Evolutionary conservation across 495 filamentous ascomycete genomes (phyloP).

Genomic region (Annulohypoxylon moriforme): DNA sequence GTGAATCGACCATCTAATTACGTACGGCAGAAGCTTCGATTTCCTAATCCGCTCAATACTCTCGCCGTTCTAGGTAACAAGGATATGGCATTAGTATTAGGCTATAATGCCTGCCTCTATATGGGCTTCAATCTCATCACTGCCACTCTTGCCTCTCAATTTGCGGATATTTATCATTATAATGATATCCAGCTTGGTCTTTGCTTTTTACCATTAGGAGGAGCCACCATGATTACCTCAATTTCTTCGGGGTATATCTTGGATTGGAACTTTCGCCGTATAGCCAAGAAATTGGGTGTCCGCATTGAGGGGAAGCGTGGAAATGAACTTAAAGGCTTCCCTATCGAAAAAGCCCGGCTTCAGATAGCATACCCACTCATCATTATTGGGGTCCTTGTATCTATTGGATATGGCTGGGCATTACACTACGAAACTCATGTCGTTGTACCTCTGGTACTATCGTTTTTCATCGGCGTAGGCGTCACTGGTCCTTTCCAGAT

Average conservation of each 20-base stretch:
- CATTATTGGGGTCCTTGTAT: constrained; percentile 52
- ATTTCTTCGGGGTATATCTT: constrained; percentile 71
- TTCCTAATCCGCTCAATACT: constrained; percentile 77
- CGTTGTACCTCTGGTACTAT: constrained; percentile 63
- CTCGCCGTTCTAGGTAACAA: constrained; percentile 74
- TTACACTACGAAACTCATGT: constrained; percentile 59
- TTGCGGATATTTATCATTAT: constrained; percentile 70
- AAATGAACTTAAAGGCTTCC: constrained; percentile 66
- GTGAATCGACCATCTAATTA: constrained; percentile 43
- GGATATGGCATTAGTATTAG: constrained; percentile 61
- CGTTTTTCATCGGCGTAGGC: constrained; percentile 65
- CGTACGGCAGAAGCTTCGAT: constrained; percentile 62
- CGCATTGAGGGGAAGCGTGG: constrained; percentile 62
- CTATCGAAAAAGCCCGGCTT: constrained; percentile 72
- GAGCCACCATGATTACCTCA: constrained; percentile 74
- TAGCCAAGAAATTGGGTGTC: constrained; percentile 60
- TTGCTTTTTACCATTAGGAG: constrained; percentile 69
- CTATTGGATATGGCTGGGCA: constrained; percentile 70
- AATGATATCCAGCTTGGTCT: constrained; percentile 75
- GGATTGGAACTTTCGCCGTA: constrained; percentile 67
- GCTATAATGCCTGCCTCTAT: constrained; percentile 65
- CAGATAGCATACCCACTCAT: constrained; percentile 63
- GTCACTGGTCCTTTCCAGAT: constrained; percentile 66
- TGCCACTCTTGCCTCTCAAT: constrained; percentile 68
- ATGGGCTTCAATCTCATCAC: constrained; percentile 58